Base-by-base conservation (phyloP, 495 filamentous ascomycete genomes). In the Neurospora sp. region DNA sequence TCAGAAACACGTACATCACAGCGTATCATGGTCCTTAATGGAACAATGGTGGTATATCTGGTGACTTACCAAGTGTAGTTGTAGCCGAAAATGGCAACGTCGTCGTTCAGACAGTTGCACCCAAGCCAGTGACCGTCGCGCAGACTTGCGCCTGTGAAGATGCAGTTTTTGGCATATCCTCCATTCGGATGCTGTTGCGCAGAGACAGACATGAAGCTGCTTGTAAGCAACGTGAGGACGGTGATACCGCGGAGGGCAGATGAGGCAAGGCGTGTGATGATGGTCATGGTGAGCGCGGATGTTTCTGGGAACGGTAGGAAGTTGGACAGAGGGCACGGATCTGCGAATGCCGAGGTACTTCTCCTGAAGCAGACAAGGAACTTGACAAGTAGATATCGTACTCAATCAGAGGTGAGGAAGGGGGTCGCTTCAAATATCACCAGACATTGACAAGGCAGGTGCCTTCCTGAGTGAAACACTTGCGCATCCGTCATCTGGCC, bases 31-130 rank as follows among this genome's bases (percentile, higher is more conserved):
- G 20, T 5, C 4, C 9, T 14, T 5, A 2, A 11, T 3, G 44
- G 9, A 9, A 48, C n/a, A 27, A 27, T 35, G 35, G 1, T 11
- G 46, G 20, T 27, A 35, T 16, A 61, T 27, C 12, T 1, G 14
- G 35, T 16, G 39, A 38, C 39, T 59, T 72, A 76, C 76, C 75
- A 76, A n/a, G 71, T 75, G 68, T 78, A 76, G 53, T 75, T 78
- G 75, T 72, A 78, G 0, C 75, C 71, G 14, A 69, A 76, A 1
- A 72, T 72, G 3, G n/a, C 69, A 27, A 40, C 70, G 39, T 72
- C 35, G 20, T 78, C 69, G 69, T 78, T 76, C 48, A 69, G 70
- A 42, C 76, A 78, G 53, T 69, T 74, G 22, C 69, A 20, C 1
- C 73, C 75, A 1, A 78, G 68, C 75, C 73, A 78, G 73, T 76